These are phyloP conservation scores for Hypomyces rosellus DNA, from an alignment of 2,329 filamentous ascomycete species.

Conservation along the genomic window DNA sequence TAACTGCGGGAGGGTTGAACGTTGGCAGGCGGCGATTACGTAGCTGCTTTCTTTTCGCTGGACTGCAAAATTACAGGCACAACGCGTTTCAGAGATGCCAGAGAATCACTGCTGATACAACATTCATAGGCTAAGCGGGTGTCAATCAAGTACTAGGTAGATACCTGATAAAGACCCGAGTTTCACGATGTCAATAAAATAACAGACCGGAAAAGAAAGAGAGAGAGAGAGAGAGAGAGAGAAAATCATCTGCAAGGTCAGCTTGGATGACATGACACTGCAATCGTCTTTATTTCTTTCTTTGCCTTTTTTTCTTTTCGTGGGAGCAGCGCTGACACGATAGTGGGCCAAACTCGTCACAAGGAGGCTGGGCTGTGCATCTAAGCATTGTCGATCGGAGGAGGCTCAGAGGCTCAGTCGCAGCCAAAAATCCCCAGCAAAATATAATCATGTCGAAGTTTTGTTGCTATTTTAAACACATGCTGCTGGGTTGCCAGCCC, in stretches of 20 bases:
- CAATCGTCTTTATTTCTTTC: background rate
- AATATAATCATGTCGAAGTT: no score
- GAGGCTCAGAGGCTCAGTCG: background rate
- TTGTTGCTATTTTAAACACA: background rate
- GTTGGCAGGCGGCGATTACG: conserved; percentile 10
- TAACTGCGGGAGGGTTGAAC: background rate
- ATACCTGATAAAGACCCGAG: background rate
- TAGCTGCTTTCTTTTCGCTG: background rate
- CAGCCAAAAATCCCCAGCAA: background rate
- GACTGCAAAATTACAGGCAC: no score
- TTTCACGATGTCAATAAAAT: background rate
- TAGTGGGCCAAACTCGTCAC: conserved; percentile 2
- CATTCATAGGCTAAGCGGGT: background rate
- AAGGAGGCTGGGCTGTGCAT: conserved; percentile 6
- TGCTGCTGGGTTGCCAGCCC: background rate
- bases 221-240: background rate
- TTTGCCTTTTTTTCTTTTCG: background rate
- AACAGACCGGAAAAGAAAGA: background rate
- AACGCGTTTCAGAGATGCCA: no score
- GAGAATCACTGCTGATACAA: no score
- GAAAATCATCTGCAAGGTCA: background rate
- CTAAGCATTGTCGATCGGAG: conserved; percentile 2
- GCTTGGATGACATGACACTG: background rate
- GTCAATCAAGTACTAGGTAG: no score
- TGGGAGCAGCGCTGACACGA: conserved; percentile 2